Conservation (phyloP, 495 filamentous ascomycete species). For the Corynascus novoguineensis region DNA sequence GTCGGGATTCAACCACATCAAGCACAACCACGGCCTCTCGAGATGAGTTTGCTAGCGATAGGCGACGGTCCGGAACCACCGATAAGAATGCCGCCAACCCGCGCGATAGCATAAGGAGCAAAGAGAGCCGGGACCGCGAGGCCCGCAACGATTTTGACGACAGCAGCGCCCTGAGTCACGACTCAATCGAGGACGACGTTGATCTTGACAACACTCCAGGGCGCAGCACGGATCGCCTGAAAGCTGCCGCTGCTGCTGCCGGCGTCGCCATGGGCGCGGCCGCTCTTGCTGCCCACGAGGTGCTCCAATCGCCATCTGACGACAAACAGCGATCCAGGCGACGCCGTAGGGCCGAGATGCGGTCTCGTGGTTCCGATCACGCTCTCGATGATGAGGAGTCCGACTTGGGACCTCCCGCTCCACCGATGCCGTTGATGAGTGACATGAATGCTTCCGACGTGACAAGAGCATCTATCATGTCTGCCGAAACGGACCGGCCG, state of each 20-base stretch:
- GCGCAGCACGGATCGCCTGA: constrained; percentile 35
- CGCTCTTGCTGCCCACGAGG: constrained; percentile 28
- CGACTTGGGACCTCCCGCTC: constrained; percentile 39
- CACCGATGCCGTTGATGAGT: constrained; percentile 81
- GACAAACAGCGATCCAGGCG: constrained; percentile 43
- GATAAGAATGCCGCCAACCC: constrained; percentile 30
- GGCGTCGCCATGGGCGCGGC: constrained; percentile 33
- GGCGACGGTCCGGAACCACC: constrained; percentile 34
- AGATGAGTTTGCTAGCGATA: constrained; percentile 50
- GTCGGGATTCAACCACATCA: constrained; percentile 55
- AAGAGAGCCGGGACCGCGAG: constrained; percentile 45
- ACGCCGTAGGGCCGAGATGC: constrained; percentile 39
- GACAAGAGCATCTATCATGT: constrained; percentile 83
- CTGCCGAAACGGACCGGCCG: constrained; percentile 69
- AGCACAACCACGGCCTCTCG: constrained; percentile 55
- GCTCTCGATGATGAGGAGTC: constrained; percentile 36
- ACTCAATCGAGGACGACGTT: constrained; percentile 33
- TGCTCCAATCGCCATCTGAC: constrained; percentile 38
- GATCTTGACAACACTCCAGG: constrained; percentile 39
- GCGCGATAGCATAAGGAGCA: constrained; percentile 35
- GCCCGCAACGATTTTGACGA: constrained; percentile 57
- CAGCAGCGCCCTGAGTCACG: constrained; percentile 40
- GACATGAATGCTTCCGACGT: constrained; percentile 77
- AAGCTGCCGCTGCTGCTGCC: constrained; percentile 34
- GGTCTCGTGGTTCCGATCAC: constrained; percentile 36